Evolutionary conservation across 371 early-diverging fungal genomes (phyloP), one percentile per base, ranked within the genome.

Genomic region (Mucor racemosus): DNA sequence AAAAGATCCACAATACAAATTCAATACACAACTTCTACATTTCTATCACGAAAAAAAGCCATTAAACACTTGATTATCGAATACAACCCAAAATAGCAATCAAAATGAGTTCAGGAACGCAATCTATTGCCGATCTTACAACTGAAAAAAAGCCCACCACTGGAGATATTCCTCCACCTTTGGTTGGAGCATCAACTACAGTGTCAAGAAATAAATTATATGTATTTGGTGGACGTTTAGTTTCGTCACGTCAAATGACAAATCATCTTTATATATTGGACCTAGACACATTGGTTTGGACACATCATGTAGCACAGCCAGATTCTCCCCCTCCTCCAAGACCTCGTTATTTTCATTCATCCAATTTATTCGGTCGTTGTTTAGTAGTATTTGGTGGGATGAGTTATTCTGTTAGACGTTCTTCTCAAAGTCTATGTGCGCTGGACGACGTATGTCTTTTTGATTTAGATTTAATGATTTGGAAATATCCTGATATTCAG

Each of bases 281-380:
- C 67, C 76, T 92, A 53, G 77, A 84, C 38, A 85, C 76, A 4
- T 77, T 82, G 5, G 70, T 75, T 21, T 92, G 92, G 92, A 74
- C 57, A 38, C 75, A 68, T 21, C 73, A 77, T 50, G 63, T 74
- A 19, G 64, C 75, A 10, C 42, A 60, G 39, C 75, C 78, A 0
- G 75, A 75, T 65, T 76, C 76, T 15, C 67, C 74, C 11, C 68
- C 75, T 15, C 76, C 88, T 19, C 81, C 84, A 14, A 67, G 67
- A 38, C 75, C 81, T 15, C 80, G 94, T 15, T 93, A 92, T 67
- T 94, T 94, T 74, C 94, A 94, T 72, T 90, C 93, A 6, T 82
- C 90, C 42, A 89, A 86, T 44, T 76, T 87, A 14, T 90, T 89
- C 72, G 67, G 74, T 39, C 76, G 76, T 42, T 71, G 79, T 54